Conservation (phyloP, 768 basidiomycete genomes). For the Antrodiella citrinella region DNA sequence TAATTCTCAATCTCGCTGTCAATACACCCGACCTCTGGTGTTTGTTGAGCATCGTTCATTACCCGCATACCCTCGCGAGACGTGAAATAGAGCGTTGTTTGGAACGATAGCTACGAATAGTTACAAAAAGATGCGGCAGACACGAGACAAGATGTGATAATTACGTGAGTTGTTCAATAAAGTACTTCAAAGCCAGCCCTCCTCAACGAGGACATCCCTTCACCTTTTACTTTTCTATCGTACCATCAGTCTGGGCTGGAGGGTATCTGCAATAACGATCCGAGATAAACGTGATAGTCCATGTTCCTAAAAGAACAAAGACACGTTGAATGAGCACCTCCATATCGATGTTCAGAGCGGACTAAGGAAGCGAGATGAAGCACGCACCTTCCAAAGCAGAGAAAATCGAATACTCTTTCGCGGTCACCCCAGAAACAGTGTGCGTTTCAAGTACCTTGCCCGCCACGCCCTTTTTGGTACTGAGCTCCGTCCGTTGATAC, state of each 20-base stretch:
- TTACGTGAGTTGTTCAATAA: not conserved
- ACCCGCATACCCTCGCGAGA: no score
- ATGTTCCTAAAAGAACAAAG: conserved; percentile 53
- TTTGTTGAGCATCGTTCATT: not conserved
- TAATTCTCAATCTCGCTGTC: not conserved
- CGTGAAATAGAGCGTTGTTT: no score
- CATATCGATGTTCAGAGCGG: not conserved
- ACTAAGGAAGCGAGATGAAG: conserved; percentile 1
- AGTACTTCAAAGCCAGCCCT: no score
- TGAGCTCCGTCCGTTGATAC: conserved; percentile 77
- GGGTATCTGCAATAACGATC: conserved; percentile 91
- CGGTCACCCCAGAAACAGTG: conserved; percentile 73
- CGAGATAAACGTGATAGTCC: conserved; percentile 88
- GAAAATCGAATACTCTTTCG: conserved; percentile 79
- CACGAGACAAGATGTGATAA: not conserved
- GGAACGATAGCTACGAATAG: not conserved
- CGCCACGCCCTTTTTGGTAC: conserved; percentile 57
- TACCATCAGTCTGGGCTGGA: conserved; percentile 48
- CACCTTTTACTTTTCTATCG: conserved; percentile 26
- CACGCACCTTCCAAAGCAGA: conserved; percentile 80
- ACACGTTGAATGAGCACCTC: not conserved
- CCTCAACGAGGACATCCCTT: conserved; percentile 1
- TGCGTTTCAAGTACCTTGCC: conserved; percentile 87
- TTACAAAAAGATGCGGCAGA: not conserved
- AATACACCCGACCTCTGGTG: not conserved